Evolutionary conservation across 768 basidiomycete species (phyloP), one percentile per base, ranked within the genome.

Genomic region (Lyophyllum semitale): DNA sequence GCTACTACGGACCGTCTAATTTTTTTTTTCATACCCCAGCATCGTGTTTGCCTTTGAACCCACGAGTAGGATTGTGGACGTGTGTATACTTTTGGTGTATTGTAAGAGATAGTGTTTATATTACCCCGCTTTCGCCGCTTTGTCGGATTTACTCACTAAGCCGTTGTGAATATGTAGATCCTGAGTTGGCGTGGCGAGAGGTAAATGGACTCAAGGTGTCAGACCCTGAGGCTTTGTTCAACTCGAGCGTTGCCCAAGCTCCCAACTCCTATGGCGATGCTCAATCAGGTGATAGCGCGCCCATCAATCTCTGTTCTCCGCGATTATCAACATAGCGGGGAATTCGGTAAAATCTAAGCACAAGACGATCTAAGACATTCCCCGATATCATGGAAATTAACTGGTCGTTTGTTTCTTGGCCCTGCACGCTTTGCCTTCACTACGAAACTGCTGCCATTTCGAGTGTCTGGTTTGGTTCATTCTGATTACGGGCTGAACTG

Each of bases 351-450:
- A 9, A 33, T 22, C 25, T n/a, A 11, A 20, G 26, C 45, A 12
- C 17, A 15, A 17, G 23, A 8, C 29, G 48, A 40, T 29, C 43
- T 22, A 15, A 17, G 23, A 8, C 29, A 53, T 29, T 29, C 43
- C 38, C 56, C 56, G 56, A 53, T 37, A 57, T 57, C 56, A 57
- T 52, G 56, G 56, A 57, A 48, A 57, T 41, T 37, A 32, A 3
- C 12, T 37, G 41, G 30, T 18, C 46, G 17, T 32, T 12, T 8
- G 20, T 9, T n/a, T 22, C 33, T 15, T 11, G 30, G 5, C 38
- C 38, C 22, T 23, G 26, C 15, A 27, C 37, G 32, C 29, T 27
- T 17, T 41, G 18, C 35, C 40, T 15, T 27, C 13, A 7, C 8
- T 23, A 17, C 23, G 35, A 37, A 17, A n/a, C 38, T 3, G 23